Conservation (phyloP, 1,284 basidiomycete genomes). For the Phellopilus nigrolimitatus region DNA sequence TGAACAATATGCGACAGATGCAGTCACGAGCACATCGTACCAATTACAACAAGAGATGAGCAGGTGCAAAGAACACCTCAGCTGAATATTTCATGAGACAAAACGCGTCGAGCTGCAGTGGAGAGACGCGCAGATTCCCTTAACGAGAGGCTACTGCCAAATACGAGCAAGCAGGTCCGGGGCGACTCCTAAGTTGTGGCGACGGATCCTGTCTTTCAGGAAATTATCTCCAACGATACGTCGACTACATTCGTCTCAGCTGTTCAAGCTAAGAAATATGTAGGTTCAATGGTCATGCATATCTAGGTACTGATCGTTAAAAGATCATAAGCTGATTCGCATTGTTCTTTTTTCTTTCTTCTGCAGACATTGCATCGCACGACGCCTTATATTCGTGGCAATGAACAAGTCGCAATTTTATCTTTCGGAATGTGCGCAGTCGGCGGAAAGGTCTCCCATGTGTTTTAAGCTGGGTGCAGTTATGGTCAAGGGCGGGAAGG, state of each 20-base stretch:
- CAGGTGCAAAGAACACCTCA: too few relatives aligned
- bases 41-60: too few relatives aligned
- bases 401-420: slow-evolving; percentile 52
- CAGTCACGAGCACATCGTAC: too few relatives aligned
- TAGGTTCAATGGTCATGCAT: too few relatives aligned
- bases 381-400: not conserved
- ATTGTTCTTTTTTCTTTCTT: not conserved
- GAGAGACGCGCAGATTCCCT: not conserved
- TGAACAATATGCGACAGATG: too few relatives aligned
- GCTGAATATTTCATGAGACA: too few relatives aligned
- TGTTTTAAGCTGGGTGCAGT: slow-evolving; percentile 51
- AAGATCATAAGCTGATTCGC: not conserved
- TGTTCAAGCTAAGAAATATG: too few relatives aligned
- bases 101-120: not conserved
- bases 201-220: not conserved
- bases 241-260: not conserved
- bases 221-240: not conserved
- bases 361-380: not conserved
- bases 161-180: not conserved
- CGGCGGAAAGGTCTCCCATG: slow-evolving; percentile 50
- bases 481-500: slow-evolving; percentile 54
- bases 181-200: not conserved
- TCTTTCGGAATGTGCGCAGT: slow-evolving; percentile 47
- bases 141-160: not conserved
- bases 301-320: too few relatives aligned